These are phyloP conservation scores for Lablab purpureus DNA, from an alignment of 306 rosid genomes.

Conservation along the genomic window DNA sequence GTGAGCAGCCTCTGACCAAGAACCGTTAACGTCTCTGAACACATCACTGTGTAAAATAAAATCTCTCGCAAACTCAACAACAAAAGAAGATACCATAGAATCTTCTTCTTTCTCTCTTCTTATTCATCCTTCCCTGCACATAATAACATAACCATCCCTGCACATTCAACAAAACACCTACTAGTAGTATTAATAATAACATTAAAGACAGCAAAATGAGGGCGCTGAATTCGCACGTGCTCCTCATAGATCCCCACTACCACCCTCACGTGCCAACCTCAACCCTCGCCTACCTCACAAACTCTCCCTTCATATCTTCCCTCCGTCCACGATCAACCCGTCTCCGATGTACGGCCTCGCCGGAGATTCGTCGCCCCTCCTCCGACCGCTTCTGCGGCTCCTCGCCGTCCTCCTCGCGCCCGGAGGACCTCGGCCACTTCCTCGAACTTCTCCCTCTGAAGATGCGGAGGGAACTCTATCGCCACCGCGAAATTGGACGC, in stretches of 20 bases:
- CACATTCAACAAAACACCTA: not conserved
- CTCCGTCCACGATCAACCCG: slow-evolving; percentile 49
- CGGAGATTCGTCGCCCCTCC: slow-evolving; percentile 80
- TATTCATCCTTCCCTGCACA: not conserved
- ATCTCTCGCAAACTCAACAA: not conserved
- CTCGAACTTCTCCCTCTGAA: slow-evolving; percentile 73
- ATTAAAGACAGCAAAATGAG: slow-evolving; percentile 50
- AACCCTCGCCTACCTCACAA: slow-evolving; percentile 53
- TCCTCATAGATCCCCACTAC: slow-evolving; percentile 72
- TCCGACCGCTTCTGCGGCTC: slow-evolving; percentile 75
- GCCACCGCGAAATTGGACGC: slow-evolving; percentile 70
- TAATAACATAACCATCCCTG: not conserved
- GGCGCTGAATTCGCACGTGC: slow-evolving; percentile 69
- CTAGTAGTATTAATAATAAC: no score
- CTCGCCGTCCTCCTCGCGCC: slow-evolving; percentile 53
- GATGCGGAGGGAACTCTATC: slow-evolving; percentile 68
- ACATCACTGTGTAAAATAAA: not conserved
- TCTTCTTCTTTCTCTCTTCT: slow-evolving; percentile 51
- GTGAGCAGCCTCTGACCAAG: slow-evolving; percentile 14
- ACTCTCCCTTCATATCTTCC: slow-evolving; percentile 56
- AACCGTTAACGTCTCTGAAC: slow-evolving; percentile 1
- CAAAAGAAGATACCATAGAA: slow-evolving; percentile 65
- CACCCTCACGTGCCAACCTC: slow-evolving; percentile 61
- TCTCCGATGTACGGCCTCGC: slow-evolving; percentile 62
- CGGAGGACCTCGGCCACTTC: slow-evolving; percentile 71